Evolutionary conservation across 192 early-diverging fungal species (phyloP), one percentile per base, ranked within the genome.

Genomic region (Pilaira anomala): DNA sequence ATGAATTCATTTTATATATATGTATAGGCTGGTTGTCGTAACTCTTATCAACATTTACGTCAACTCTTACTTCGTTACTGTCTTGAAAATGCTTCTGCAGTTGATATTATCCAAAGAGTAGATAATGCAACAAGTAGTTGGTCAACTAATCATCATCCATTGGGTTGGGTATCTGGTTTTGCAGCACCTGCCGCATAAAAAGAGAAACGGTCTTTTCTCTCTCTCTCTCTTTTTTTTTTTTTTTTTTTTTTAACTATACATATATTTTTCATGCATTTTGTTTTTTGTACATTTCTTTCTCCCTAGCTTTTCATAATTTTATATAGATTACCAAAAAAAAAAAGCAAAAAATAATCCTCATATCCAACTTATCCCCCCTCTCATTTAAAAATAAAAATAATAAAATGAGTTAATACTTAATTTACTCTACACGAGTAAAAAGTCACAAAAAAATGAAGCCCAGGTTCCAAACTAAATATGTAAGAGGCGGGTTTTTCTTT

Each of bases 151-250:
- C 7, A 40, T 9, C 25, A 60, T 18, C 29, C 48, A 24, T 24
- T 33, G 13, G 63, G 40, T 25, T 71, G 69, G 69, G 51, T 60
- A 11, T 63, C 63, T 12, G 78, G 76, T 7, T 67, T 73, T 62
- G 80, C 74, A 40, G 78, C 78, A 6, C 73, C 81, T 14, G 81
- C 81, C 18, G 81, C 81, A 33, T 83, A 75, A 68, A 62, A 18
- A 66, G 36, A 55, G 13, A 55, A 18, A 30, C 19, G 19, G 9
- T 41, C 56, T 19, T 42, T 58, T 39, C 30, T 8, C 3, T 86
- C 44, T 13, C 13, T 18, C 12, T 45, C 16, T 19, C 18, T 46
- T 19, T 16, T 46, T 13, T 13, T 6, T 19, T 16, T 46, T 19
- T 46, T 13, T 16, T 46, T 14, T 19, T 13, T 14, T 6, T 18